Percentiles rank a stretch among this genome's conserved stretches.
These are phyloP conservation scores for Schizopora paradoxa DNA, from an alignment of 1,284 basidiomycete species.

Conservation along the genomic window DNA sequence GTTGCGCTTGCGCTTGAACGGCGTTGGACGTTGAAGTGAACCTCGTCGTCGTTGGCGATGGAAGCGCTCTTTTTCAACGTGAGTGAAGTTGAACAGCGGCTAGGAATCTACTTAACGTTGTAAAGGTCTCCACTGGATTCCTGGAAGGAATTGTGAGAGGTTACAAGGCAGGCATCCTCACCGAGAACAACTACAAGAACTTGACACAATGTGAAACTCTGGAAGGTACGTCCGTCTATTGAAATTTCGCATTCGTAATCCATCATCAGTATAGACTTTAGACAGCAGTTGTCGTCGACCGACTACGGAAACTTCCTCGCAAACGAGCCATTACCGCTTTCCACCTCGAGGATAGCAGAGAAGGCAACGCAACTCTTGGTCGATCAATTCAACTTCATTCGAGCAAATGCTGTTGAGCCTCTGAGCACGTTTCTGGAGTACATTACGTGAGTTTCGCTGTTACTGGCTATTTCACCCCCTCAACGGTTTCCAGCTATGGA, in stretches of 20 bases:
- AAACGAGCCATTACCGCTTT: slow-evolving; percentile 93
- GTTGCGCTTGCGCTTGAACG: not conserved
- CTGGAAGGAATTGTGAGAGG: slow-evolving; percentile 93
- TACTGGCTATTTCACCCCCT: slow-evolving; percentile 9
- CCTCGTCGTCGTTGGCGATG: slow-evolving; percentile 52
- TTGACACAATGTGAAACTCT: slow-evolving; percentile 97
- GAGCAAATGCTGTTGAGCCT: slow-evolving; percentile 88
- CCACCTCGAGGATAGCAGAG: slow-evolving; percentile 92
- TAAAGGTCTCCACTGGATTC: slow-evolving; percentile 75
- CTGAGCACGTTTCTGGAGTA: slow-evolving; percentile 95
- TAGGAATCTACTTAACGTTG: slow-evolving; percentile 23
- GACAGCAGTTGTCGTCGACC: slow-evolving; percentile 90
- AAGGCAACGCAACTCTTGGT: slow-evolving; percentile 94
- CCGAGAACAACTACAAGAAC: slow-evolving; percentile 86
- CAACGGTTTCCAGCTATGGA: slow-evolving; percentile 61
- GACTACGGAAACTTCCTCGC: slow-evolving; percentile 99
- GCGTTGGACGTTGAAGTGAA: slow-evolving; percentile 20
- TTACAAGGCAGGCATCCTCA: slow-evolving; percentile 90
- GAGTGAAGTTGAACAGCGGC: slow-evolving; percentile 30
- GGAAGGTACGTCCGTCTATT: slow-evolving; percentile 61
- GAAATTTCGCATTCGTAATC: slow-evolving; percentile 8
- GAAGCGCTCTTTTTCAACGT: slow-evolving; percentile 88
- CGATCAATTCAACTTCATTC: slow-evolving; percentile 94
- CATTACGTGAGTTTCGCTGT: slow-evolving; percentile 67
- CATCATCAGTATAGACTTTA: slow-evolving; percentile 61